phyloP scores from a whole-genome alignment of 1,139 yeast species.

The Yamadazyma dushanensis region DNA sequence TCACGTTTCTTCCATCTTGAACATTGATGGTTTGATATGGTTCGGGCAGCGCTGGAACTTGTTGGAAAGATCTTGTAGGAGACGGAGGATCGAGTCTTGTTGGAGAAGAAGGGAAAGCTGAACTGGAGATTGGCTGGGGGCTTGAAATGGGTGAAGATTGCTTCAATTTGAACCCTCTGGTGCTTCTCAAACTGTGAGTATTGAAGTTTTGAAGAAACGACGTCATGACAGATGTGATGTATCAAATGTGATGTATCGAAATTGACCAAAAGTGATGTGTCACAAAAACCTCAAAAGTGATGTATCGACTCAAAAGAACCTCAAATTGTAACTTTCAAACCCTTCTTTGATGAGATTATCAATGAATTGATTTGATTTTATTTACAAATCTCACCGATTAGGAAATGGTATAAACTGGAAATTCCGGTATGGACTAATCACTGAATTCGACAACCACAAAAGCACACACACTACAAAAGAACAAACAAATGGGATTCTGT shows the following conservation, averaged over 20 bases:
- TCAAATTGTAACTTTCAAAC: neutral
- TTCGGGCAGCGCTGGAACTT: conserved; percentile 5
- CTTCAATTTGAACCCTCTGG: conserved; percentile 54
- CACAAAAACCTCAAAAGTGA: too few relatives aligned
- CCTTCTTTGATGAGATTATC: conserved; percentile 4
- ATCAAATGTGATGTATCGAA: neutral
- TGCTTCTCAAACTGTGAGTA: conserved; percentile 54
- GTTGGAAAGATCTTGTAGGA: conserved; percentile 7
- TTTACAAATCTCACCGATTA: conserved; percentile 8
- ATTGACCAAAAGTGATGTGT: neutral
- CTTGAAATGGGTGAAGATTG: conserved; percentile 43
- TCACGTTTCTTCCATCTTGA: conserved; percentile 30
- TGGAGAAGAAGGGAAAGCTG: conserved; percentile 36
- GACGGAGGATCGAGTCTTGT: conserved; percentile 12
- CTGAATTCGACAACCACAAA: too few relatives aligned
- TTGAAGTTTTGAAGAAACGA: conserved; percentile 53
- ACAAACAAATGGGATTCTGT: too few relatives aligned
- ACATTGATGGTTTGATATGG: conserved; percentile 30
- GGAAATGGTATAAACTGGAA: too few relatives aligned
- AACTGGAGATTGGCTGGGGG: conserved; percentile 37
- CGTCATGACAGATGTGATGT: conserved; percentile 10
- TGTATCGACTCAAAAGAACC: too few relatives aligned
- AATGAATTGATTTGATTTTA: conserved; percentile 3
- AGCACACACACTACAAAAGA: too few relatives aligned
- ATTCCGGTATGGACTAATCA: too few relatives aligned